These are phyloP conservation scores for Penicillium italicum DNA, from an alignment of 2,329 filamentous ascomycete species.

Conservation along the genomic window DNA sequence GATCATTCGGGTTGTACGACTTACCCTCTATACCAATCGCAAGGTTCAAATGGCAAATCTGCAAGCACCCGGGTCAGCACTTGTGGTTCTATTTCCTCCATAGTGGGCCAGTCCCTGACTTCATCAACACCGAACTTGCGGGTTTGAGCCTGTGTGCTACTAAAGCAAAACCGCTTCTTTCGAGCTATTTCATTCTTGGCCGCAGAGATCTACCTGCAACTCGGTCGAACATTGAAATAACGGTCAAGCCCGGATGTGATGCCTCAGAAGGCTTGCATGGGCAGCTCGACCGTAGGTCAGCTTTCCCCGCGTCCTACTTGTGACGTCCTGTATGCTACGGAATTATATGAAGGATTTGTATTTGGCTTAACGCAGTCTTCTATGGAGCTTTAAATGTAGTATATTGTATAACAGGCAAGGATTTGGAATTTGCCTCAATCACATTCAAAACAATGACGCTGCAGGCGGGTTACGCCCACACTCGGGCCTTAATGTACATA, in stretches of 20 bases:
- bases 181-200: background rate
- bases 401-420: background rate
- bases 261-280: background rate
- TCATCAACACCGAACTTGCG: background rate
- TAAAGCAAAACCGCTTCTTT: background rate
- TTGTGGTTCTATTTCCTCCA: background rate
- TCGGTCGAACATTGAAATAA: background rate
- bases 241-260: background rate
- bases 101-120: background rate
- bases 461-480: background rate
- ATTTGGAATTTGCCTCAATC: background rate
- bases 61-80: constrained; percentile 3
- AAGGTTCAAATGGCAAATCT: background rate
- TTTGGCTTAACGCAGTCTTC: background rate
- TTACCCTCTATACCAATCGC: background rate
- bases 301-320: background rate
- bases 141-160: background rate
- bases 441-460: background rate
- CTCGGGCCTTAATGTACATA: background rate
- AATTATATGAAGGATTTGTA: background rate
- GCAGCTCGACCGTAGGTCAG: background rate
- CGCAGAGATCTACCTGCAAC: background rate
- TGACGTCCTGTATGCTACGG: background rate
- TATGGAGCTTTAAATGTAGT: background rate
- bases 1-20: background rate